Conservation (phyloP, 805 yeast genomes). For the Candida dendrica region DNA sequence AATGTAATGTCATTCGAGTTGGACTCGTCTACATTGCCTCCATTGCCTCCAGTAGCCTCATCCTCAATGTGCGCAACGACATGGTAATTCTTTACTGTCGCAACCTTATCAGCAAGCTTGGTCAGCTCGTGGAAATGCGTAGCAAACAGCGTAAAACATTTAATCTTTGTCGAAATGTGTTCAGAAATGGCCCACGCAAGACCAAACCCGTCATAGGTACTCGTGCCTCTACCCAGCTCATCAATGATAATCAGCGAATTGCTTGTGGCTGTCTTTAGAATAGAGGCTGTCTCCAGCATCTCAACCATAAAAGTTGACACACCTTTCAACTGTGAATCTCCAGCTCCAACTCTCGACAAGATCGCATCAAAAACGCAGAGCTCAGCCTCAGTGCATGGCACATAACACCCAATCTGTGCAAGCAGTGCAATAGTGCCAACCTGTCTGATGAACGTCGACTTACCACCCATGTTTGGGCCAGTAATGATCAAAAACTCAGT, state of each 20-base stretch:
- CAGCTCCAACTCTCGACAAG: slow-evolving; percentile 96
- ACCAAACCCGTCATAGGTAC: slow-evolving; percentile 95
- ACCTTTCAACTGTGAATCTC: slow-evolving; percentile 95
- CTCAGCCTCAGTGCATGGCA: slow-evolving; percentile 77
- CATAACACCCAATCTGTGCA: slow-evolving; percentile 86
- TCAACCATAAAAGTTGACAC: slow-evolving; percentile 96
- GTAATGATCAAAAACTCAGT: slow-evolving; percentile 79
- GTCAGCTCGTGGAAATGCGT: slow-evolving; percentile 97
- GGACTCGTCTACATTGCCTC: slow-evolving; percentile 8
- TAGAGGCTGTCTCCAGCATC: slow-evolving; percentile 89
- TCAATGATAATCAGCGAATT: slow-evolving; percentile 85
- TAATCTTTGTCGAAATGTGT: slow-evolving; percentile 61
- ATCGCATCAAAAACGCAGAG: slow-evolving; percentile 84
- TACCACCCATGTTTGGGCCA: slow-evolving; percentile 98
- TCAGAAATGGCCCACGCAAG: slow-evolving; percentile 96
- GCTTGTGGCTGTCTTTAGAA: slow-evolving; percentile 68
- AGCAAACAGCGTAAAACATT: slow-evolving; percentile 84
- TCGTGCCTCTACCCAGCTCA: slow-evolving; percentile 79
- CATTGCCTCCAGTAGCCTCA: slow-evolving; percentile 13
- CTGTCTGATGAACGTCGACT: slow-evolving; percentile 87
- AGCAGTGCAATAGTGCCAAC: slow-evolving; percentile 79
- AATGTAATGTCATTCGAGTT: slow-evolving; percentile 67
- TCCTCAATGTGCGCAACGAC: slow-evolving; percentile 86
- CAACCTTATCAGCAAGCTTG: slow-evolving; percentile 54
- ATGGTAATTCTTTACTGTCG: slow-evolving; percentile 73